phyloP scores from a whole-genome alignment of 1,284 basidiomycete species.

The Trichosporon asahii region DNA sequence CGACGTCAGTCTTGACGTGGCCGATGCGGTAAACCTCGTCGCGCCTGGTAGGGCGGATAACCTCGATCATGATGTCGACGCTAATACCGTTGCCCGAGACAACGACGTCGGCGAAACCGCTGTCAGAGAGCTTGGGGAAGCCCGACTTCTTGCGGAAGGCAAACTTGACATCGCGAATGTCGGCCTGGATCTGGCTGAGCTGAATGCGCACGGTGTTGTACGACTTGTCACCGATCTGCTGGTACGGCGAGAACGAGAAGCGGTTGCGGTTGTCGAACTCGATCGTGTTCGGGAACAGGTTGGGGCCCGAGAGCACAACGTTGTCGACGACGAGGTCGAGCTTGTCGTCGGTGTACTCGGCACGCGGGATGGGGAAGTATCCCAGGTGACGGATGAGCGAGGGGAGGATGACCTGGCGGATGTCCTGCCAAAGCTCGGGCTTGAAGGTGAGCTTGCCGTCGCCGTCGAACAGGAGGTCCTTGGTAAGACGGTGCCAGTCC shows the following conservation, averaged over 20 bases:
- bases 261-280: constrained; percentile 77
- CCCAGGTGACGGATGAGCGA: constrained; percentile 71
- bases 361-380: constrained; percentile 84
- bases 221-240: constrained; percentile 55
- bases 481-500: constrained; percentile 77
- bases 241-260: constrained; percentile 77
- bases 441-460: constrained; percentile 89
- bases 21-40: constrained; percentile 44
- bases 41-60: constrained; percentile 39
- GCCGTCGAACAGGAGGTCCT: constrained; percentile 68
- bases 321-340: constrained; percentile 85
- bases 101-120: constrained; percentile 86
- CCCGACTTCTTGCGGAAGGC: constrained; percentile 59
- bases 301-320: constrained; percentile 75
- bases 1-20: constrained; percentile 56
- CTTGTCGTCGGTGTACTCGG: constrained; percentile 85
- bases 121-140: constrained; percentile 67
- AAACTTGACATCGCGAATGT: constrained; percentile 87
- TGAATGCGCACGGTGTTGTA: constrained; percentile 69
- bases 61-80: constrained; percentile 53
- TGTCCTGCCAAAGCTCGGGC: constrained; percentile 77
- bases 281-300: constrained; percentile 62
- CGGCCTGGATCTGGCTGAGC: constrained; percentile 85
- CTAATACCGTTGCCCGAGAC: constrained; percentile 66
- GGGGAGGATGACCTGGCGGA: constrained; percentile 78